Percentiles rank a stretch among this genome's conserved stretches.
Evolutionary conservation across 2,329 filamentous ascomycete genomes (phyloP).

Genomic region (Pseudogymnoascus sp.): DNA sequence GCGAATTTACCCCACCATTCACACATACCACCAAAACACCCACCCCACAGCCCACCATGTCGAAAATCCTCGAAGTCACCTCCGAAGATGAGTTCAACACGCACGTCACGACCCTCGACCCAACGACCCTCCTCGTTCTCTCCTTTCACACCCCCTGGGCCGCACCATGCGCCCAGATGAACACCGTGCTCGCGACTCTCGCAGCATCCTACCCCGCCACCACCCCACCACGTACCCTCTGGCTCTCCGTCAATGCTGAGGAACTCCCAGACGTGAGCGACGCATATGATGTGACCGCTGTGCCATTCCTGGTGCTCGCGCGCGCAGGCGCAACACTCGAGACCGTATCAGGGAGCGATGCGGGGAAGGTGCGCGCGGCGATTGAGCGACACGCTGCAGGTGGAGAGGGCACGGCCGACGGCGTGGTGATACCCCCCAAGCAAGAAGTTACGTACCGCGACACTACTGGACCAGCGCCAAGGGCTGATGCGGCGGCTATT

Average conservation of each 20-base stretch:
- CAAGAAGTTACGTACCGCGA: conserved; percentile 12
- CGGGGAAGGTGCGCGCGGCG: conserved; percentile 72
- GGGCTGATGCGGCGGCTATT: conserved; percentile 26
- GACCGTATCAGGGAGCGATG: conserved; percentile 83
- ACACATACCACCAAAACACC: neutral
- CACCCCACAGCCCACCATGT: conserved; percentile 46
- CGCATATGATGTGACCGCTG: conserved; percentile 86
- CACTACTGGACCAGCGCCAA: neutral
- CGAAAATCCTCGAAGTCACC: conserved; percentile 69
- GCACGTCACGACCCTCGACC: conserved; percentile 57
- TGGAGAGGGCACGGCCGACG: conserved; percentile 24
- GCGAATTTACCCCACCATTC: conserved; percentile 6
- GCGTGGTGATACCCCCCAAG: conserved; percentile 17
- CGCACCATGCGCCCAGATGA: conserved; percentile 92
- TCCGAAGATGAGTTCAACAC: conserved; percentile 66
- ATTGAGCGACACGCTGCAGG: conserved; percentile 68
- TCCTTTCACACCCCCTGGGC: conserved; percentile 98
- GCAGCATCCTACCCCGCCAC: conserved; percentile 74
- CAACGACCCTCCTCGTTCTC: conserved; percentile 69
- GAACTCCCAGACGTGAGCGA: conserved; percentile 89
- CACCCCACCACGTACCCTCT: conserved; percentile 62
- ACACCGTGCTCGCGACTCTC: conserved; percentile 74
- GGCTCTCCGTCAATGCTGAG: conserved; percentile 90
- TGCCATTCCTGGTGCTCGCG: conserved; percentile 83
- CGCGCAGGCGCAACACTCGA: conserved; percentile 70